Evolutionary conservation across 441 rosid genomes (phyloP).

Genomic region (Erysimum pusillum): DNA sequence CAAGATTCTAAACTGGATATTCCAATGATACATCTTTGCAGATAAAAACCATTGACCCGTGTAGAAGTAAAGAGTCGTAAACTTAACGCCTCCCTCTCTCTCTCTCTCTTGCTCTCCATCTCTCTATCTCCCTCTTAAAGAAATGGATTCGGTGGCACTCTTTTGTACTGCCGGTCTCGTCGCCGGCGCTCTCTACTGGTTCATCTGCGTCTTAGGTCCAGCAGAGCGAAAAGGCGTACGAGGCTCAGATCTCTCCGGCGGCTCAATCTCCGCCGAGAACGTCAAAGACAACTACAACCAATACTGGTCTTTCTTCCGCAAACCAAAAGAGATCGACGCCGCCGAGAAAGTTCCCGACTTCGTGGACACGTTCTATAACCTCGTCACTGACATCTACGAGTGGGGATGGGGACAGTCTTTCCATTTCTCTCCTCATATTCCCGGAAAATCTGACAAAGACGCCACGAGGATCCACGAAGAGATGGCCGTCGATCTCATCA

Average conservation of each 20-base stretch:
- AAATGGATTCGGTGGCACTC: constrained; percentile 67
- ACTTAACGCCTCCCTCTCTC: constrained; percentile 10
- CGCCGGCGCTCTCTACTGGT: constrained; percentile 84
- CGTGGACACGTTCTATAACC: constrained; percentile 89
- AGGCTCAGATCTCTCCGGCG: constrained; percentile 82
- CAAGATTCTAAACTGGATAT: constrained; percentile 18
- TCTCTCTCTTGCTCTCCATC: not conserved
- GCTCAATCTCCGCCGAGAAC: constrained; percentile 88
- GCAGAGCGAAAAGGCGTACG: constrained; percentile 84
- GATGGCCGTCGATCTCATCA: constrained; percentile 79
- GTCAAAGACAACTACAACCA: constrained; percentile 77
- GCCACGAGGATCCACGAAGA: constrained; percentile 89
- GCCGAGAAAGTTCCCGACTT: constrained; percentile 85
- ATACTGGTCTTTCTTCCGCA: constrained; percentile 91
- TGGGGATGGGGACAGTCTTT: constrained; percentile 99
- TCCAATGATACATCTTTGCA: constrained; percentile 23
- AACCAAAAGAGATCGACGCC: constrained; percentile 82
- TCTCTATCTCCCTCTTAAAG: not conserved
- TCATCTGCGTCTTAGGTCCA: constrained; percentile 80
- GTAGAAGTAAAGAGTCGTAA: constrained; percentile 10
- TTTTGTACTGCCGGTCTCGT: constrained; percentile 73
- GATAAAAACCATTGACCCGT: constrained; percentile 38
- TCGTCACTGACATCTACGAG: constrained; percentile 95
- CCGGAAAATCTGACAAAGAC: constrained; percentile 76
- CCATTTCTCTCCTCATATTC: constrained; percentile 83